Evolutionary conservation across 495 filamentous ascomycete species (phyloP), one percentile per base, ranked within the genome.

Genomic region (Glutinoglossum americanum): DNA sequence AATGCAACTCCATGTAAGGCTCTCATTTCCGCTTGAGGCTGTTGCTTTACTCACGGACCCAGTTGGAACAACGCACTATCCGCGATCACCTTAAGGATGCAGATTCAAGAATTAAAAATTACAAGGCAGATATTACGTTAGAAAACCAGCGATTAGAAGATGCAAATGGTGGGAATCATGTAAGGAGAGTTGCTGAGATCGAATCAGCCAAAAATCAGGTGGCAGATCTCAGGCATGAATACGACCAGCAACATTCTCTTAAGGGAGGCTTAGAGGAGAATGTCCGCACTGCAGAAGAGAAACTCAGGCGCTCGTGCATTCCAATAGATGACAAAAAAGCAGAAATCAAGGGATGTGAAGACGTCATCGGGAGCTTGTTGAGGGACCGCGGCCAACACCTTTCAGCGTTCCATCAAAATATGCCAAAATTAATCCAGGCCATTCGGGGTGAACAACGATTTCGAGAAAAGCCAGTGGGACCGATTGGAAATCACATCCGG

Each of bases 401-500:
- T 37, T 61, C 67, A 17, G 81, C 75, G 1, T 94, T 84, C 61
- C 76, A 80, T 39, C 56, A 66, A 0, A 76, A 72, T 54, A 72
- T 94, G 67, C 76, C 79, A 1, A 59, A 70, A 0, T 76, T 96
- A 11, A 64, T 94, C 3, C 72, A 65, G 32, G 73, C 74, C 9
- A 87, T 97, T 62, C 73, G 78, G 6, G 68, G 74, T 45, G 87
- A 94, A 55, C 62, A 57, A 1, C 68, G 79, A 0, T 96, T 92
- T 61, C 66, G 69, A 25, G 70, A 75, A 39, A 83, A 75, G 47
- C 92, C 93, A 51, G 73, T 96, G 35, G 92, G 92, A 0, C 92
- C 92, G 0, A 74, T 96, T 13, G 93, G 87, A 25, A 69, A 77
- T 10, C 76, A 87, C 62, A 73, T 97, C 25, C 79, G 77, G 55